phyloP scores from a whole-genome alignment of 352 stramenopile genomes.

The Phytophthora sansomeana region DNA sequence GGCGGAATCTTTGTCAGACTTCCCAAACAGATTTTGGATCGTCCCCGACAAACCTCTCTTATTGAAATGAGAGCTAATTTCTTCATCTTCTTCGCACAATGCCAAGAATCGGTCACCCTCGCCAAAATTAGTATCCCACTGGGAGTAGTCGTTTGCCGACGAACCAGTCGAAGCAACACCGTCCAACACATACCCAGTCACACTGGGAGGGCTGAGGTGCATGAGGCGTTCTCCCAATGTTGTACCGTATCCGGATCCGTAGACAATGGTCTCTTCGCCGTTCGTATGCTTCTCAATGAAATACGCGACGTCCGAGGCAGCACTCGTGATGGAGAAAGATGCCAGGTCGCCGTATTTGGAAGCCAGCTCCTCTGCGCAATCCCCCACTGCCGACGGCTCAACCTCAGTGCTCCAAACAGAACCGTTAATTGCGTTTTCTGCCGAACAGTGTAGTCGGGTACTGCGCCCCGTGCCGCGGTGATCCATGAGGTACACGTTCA shows the following conservation, averaged over 20 bases:
- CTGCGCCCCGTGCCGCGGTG: slow-evolving; percentile 47
- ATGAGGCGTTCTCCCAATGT: no score
- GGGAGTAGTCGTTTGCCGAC: slow-evolving; percentile 16
- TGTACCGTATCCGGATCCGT: slow-evolving; percentile 51
- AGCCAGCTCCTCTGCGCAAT: slow-evolving; percentile 37
- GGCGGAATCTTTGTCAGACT: no score
- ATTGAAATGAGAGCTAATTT: no score
- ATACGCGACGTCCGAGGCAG: slow-evolving; percentile 26
- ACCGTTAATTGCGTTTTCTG: slow-evolving; percentile 27
- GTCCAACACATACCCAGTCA: slow-evolving; percentile 49
- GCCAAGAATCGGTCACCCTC: slow-evolving; percentile 34
- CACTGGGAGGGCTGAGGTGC: no score
- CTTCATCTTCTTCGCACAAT: slow-evolving; percentile 12
- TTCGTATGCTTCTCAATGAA: slow-evolving; percentile 22
- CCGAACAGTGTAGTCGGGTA: slow-evolving; percentile 35
- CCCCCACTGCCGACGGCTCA: slow-evolving; percentile 21
- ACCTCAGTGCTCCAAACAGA: slow-evolving; percentile 15
- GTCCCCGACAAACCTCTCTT: slow-evolving; percentile 9
- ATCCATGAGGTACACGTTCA: slow-evolving; percentile 55
- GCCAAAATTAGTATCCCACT: no score
- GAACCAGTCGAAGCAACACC: slow-evolving; percentile 30
- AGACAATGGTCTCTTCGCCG: slow-evolving; percentile 28
- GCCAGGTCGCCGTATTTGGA: slow-evolving; percentile 41
- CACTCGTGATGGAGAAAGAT: no score
- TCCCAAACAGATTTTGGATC: slow-evolving; percentile 14